Evolutionary conservation across 768 basidiomycete genomes (phyloP), one percentile per base, ranked within the genome.

Genomic region (Pulveroboletus sp.): DNA sequence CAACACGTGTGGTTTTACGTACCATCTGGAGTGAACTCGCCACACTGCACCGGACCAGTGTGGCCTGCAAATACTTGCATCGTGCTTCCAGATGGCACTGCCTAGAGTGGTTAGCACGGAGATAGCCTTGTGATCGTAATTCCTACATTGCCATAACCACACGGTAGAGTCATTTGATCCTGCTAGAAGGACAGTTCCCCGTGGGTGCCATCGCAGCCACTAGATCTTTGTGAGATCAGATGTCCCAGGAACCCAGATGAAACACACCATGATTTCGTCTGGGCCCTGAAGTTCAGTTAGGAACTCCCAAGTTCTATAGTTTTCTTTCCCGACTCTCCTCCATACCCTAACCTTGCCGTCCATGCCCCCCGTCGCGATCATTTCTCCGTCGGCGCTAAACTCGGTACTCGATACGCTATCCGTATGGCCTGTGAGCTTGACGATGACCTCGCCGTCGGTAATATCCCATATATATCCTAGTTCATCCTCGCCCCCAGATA

Each of bases 191-290:
- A 95, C 86, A 33, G 75, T 70, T 6, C 94, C 97, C 65, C 85
- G 94, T 1, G 97, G 97, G 74, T 99, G 97, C 95, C 95, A 99
- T 72, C 82, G 76, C 42, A 98, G 62, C 79, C 91, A 97, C 94
- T 97, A 31, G 5, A 1, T 19, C 11, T 45, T 58, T 40, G 49
- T 54, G 42, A n/a, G 35, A 37, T 10, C 36, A 27, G 39, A 34
- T 27, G 50, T 24, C 6, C 40, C 16, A 40, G 27, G 11, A 21
- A 32, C 16, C 14, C n/a, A 24, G 33, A n/a, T 16, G 49, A 48
- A 55, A 38, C 84, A 53, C 61, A 95, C 95, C 78, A 86, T 88
- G 55, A 97, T 87, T 74, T 99, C 97, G 69, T 97, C 94, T 8
- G 92, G 90, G 2, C 95, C 95, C 57, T 93, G 87, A 31, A 99